Conservation (phyloP, 2,329 filamentous ascomycete species). For the Cercospora brassicicola region DNA sequence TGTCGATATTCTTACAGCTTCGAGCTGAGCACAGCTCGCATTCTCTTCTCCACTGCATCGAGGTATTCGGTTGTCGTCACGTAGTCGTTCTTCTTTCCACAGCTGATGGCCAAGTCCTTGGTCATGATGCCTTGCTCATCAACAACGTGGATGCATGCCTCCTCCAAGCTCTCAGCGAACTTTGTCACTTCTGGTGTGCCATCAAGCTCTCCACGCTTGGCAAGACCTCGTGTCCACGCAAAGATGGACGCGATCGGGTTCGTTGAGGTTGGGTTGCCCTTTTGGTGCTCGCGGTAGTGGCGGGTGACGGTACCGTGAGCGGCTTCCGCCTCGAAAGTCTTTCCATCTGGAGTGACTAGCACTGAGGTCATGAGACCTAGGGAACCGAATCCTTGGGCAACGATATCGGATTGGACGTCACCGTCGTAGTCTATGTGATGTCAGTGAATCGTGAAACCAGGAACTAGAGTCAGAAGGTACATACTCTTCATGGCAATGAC, state of each 20-base stretch:
- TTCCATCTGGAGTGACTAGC: conserved; percentile 92
- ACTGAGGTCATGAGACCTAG: conserved; percentile 98
- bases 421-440: conserved; percentile 81
- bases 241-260: conserved; percentile 99
- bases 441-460: conserved; percentile 18
- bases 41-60: conserved; percentile 82
- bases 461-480: conserved; percentile 37
- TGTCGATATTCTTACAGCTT: conserved; percentile 58
- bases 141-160: conserved; percentile 91
- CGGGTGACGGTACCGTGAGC: conserved; percentile 97
- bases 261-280: conserved; percentile 93
- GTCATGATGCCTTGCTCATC: conserved; percentile 96
- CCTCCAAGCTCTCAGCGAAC: conserved; percentile 88
- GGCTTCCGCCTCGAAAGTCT: conserved; percentile 96
- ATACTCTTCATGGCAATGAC: conserved; percentile 97
- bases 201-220: conserved; percentile 91
- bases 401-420: conserved; percentile 97
- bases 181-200: conserved; percentile 85
- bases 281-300: conserved; percentile 98
- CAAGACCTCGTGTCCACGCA: conserved; percentile 92
- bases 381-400: conserved; percentile 96
- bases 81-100: conserved; percentile 84
- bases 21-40: conserved; percentile 77
- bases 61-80: conserved; percentile 92
- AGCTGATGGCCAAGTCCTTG: conserved; percentile 95